Conservation (phyloP, 495 filamentous ascomycete genomes). For the Penicillium odoratum region DNA sequence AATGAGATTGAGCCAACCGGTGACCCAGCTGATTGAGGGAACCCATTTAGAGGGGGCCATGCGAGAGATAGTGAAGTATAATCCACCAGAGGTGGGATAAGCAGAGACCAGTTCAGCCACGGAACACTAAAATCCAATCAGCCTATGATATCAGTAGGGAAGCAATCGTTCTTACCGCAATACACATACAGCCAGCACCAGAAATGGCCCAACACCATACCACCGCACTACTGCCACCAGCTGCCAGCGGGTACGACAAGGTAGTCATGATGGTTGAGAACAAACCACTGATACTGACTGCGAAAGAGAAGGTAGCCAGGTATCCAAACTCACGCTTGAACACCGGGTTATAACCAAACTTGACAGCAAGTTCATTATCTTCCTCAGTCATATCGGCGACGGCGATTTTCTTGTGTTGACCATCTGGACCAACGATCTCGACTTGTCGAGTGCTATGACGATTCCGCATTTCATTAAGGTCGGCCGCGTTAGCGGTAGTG, state of each 20-base stretch:
- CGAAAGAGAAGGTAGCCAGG: slow-evolving; percentile 63
- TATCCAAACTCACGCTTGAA: slow-evolving; percentile 66
- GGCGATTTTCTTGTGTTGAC: slow-evolving; percentile 13
- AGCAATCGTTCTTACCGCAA: slow-evolving; percentile 45
- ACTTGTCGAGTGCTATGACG: slow-evolving; percentile 12
- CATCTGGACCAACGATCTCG: slow-evolving; percentile 16
- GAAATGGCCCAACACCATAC: slow-evolving; percentile 68
- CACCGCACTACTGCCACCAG: slow-evolving; percentile 58
- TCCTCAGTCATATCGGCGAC: slow-evolving; percentile 13
- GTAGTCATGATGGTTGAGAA: slow-evolving; percentile 63
- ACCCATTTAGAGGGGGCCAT: slow-evolving; percentile 41
- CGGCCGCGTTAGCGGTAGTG: slow-evolving; percentile 1
- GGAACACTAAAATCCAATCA: slow-evolving; percentile 29
- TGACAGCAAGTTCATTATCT: slow-evolving; percentile 19
- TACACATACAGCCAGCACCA: slow-evolving; percentile 62
- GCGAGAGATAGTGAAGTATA: slow-evolving; percentile 50
- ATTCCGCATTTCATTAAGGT: slow-evolving; percentile 10
- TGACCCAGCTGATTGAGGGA: slow-evolving; percentile 41
- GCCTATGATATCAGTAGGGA: not conserved
- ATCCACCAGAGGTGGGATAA: slow-evolving; percentile 52
- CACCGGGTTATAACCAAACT: slow-evolving; percentile 38
- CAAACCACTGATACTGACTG: slow-evolving; percentile 60
- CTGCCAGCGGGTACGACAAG: slow-evolving; percentile 58
- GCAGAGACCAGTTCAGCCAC: slow-evolving; percentile 57
- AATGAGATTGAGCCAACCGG: slow-evolving; percentile 68